Base-by-base conservation (phyloP, 768 basidiomycete species). In the Phanerodontia chrysosporium region DNA sequence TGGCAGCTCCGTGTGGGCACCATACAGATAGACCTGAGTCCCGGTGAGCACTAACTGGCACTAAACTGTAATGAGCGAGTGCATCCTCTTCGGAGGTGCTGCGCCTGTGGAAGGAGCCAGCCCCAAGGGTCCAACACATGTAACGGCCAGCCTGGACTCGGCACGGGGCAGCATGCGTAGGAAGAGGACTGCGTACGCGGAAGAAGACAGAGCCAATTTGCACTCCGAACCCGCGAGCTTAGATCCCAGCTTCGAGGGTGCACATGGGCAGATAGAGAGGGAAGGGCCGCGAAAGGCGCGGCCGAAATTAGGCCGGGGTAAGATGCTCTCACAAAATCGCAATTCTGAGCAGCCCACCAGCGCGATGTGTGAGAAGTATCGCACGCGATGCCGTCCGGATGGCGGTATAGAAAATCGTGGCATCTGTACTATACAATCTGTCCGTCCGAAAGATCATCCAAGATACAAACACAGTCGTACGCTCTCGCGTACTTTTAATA, bases 391-490 rank as follows among this genome's bases (percentile, higher is more conserved):
- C 98, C 77, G 93, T 98, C 80, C 91, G 95, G 49, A 98, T 98
- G 70, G 85, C 89, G 45, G 93, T 95, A 74, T 98, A 98, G 79
- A 92, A 92, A 76, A 81, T 84, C 44, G 83, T 82, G 62, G 80
- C 97, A 65, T 96, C 92, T 65, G 48, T 62, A 68, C 69, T 49
- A 73, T 65, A 58, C 67, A 66, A 62, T 66, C 27, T 60, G 66
- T 21, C 69, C n/a, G 30, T 52, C 25, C n/a, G 36, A 52, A 13
- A 30, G 10, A 12, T 13, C 28, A 32, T 52, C 28, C 14, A 28
- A 12, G 21, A 32, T 35, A 22, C 32, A 35, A 32, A 49, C 48
- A 27, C 8, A 13, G 39, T 18, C 39, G 39, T 42, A 10, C 39
- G 39, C 39, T 4, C 39, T 42, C 16, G 39, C 39, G 29, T 52